Percentiles rank a stretch among this genome's conserved stretches.
These are phyloP conservation scores for Hypoxylon sp. DNA, from an alignment of 2,329 filamentous ascomycete genomes.

Conservation along the genomic window DNA sequence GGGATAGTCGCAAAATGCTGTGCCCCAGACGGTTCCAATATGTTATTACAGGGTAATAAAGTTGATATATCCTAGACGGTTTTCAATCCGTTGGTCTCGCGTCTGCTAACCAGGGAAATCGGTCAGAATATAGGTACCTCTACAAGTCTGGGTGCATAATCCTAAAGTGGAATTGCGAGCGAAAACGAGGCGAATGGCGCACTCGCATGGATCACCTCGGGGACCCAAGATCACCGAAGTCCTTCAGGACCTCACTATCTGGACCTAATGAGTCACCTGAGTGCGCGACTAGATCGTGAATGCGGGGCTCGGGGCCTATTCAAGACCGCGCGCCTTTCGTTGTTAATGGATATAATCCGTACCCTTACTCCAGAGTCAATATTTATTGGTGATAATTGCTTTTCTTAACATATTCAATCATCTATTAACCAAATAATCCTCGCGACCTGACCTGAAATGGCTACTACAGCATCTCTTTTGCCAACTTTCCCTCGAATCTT, in stretches of 20 bases:
- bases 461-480: slow-evolving; percentile 49
- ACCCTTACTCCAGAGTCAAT: neutral
- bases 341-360: neutral
- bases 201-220: slow-evolving; percentile 28
- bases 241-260: slow-evolving; percentile 16
- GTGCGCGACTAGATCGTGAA: slow-evolving; percentile 36
- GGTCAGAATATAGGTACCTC: too few species aligned
- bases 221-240: slow-evolving; percentile 41
- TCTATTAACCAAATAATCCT: neutral
- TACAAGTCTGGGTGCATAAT: neutral
- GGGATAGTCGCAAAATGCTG: neutral
- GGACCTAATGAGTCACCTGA: slow-evolving; percentile 41
- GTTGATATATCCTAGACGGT: neutral
- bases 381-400: neutral
- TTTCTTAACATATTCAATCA: neutral
- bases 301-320: slow-evolving; percentile 30
- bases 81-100: neutral
- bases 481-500: slow-evolving; percentile 48
- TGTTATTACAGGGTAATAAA: neutral
- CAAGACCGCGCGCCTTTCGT: slow-evolving; percentile 15
- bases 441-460: slow-evolving; percentile 29
- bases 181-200: neutral
- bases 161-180: neutral
- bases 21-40: neutral
- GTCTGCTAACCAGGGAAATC: neutral